Percentiles rank a stretch among this genome's conserved stretches.
phyloP scores from a whole-genome alignment of 306 rosid species.

The Prunus dulcis region DNA sequence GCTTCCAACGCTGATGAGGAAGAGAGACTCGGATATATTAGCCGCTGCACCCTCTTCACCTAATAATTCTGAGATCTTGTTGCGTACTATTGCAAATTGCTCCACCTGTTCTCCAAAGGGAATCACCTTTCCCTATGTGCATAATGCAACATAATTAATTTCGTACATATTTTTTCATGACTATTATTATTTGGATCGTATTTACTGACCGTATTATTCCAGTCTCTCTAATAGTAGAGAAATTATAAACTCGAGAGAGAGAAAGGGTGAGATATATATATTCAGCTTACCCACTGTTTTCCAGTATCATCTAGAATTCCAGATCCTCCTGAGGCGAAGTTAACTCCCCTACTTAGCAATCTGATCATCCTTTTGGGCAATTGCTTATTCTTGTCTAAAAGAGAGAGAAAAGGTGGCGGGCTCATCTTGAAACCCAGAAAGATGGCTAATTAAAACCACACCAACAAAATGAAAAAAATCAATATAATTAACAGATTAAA shows the following conservation, averaged over 20 bases:
- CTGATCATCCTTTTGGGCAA: not conserved
- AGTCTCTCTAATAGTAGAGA: too few species aligned
- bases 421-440: constrained; percentile 11
- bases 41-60: not conserved
- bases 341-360: constrained; percentile 7
- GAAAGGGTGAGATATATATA: not conserved
- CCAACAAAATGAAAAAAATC: not conserved
- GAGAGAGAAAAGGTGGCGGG: constrained; percentile 26
- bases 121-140: constrained; percentile 9
- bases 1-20: constrained; percentile 28
- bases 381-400: not conserved
- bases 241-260: not conserved
- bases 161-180: not conserved
- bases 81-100: constrained; percentile 15
- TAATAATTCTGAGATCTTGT: not conserved
- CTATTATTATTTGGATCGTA: too few species aligned
- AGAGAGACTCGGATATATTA: constrained; percentile 20
- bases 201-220: too few species aligned
- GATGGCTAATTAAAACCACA: not conserved
- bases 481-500: not conserved
- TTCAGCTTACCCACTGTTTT: not conserved
- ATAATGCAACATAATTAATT: not conserved
- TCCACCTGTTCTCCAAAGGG: constrained; percentile 13
- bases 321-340: constrained; percentile 30
- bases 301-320: constrained; percentile 24